Percentiles rank a stretch among this genome's conserved stretches.
phyloP scores from a whole-genome alignment of 2,329 filamentous ascomycete species.

The Penicillium fuscoglaucum region DNA sequence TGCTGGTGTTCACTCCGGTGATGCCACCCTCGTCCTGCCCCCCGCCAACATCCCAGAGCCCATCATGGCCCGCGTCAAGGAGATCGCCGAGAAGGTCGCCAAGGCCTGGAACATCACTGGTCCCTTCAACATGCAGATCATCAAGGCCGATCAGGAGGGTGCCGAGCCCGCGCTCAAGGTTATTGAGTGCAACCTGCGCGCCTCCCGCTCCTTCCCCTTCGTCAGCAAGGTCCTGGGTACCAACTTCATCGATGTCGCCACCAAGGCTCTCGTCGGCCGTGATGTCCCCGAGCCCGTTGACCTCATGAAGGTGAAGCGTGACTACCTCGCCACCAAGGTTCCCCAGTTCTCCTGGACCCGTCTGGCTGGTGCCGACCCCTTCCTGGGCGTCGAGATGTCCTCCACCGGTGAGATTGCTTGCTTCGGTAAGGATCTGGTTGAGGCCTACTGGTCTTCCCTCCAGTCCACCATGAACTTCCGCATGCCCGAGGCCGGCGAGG shows the following conservation, averaged over 20 bases:
- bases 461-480: slow-evolving; percentile 99
- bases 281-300: slow-evolving; percentile 82
- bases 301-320: slow-evolving; percentile 82
- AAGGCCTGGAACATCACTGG: slow-evolving; percentile 97
- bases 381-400: slow-evolving; percentile 96
- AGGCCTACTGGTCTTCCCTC: slow-evolving; percentile 95
- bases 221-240: slow-evolving; percentile 94
- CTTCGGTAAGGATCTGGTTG: slow-evolving; percentile 92
- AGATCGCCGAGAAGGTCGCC: slow-evolving; percentile 93
- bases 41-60: slow-evolving; percentile 74
- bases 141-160: slow-evolving; percentile 80
- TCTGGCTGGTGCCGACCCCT: slow-evolving; percentile 93
- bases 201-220: slow-evolving; percentile 96
- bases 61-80: slow-evolving; percentile 85
- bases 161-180: slow-evolving; percentile 81
- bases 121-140: slow-evolving; percentile 99
- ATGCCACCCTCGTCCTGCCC: slow-evolving; percentile 90
- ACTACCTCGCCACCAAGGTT: slow-evolving; percentile 96
- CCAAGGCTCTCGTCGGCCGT: slow-evolving; percentile 83
- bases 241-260: slow-evolving; percentile 96
- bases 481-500: slow-evolving; percentile 89
- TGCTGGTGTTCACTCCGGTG: slow-evolving; percentile 96
- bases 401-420: slow-evolving; percentile 98
- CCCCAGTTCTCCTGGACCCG: slow-evolving; percentile 99
- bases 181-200: slow-evolving; percentile 97